These are phyloP conservation scores for Casuarina glauca DNA, from an alignment of 306 rosid species.

Conservation along the genomic window DNA sequence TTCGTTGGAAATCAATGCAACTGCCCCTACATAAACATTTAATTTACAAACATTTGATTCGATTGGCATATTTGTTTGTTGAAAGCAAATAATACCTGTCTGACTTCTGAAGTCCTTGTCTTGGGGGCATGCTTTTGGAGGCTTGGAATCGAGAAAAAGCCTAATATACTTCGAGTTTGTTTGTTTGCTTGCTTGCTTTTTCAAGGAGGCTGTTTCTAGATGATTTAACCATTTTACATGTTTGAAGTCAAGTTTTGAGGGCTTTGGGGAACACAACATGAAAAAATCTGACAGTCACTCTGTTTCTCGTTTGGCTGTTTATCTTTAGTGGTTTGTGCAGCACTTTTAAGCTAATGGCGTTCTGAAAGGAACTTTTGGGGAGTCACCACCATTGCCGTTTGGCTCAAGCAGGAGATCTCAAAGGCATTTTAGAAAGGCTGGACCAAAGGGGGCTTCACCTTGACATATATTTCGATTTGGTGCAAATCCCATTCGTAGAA, in stretches of 20 bases:
- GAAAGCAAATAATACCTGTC: background rate
- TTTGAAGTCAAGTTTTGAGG: background rate
- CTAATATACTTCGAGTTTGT: no score
- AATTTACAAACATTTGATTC: background rate
- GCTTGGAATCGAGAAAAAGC: background rate
- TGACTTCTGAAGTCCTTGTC: background rate
- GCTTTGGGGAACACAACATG: background rate
- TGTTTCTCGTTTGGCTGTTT: background rate
- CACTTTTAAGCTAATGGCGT: background rate
- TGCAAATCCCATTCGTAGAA: background rate
- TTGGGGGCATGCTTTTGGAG: background rate
- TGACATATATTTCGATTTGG: background rate
- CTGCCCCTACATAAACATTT: background rate
- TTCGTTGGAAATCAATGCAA: background rate
- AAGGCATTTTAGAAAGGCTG: background rate
- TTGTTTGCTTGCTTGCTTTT: background rate
- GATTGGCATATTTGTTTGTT: background rate
- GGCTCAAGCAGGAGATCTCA: background rate
- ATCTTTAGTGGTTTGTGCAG: background rate
- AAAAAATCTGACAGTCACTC: background rate
- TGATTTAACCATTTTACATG: no score
- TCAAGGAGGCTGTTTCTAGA: no score
- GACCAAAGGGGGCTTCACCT: background rate
- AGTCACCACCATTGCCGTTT: background rate
- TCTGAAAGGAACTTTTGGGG: slow-evolving; percentile 5